Evolutionary conservation across 2,329 filamentous ascomycete genomes (phyloP).

Genomic region (Salinomyces thailandicus): DNA sequence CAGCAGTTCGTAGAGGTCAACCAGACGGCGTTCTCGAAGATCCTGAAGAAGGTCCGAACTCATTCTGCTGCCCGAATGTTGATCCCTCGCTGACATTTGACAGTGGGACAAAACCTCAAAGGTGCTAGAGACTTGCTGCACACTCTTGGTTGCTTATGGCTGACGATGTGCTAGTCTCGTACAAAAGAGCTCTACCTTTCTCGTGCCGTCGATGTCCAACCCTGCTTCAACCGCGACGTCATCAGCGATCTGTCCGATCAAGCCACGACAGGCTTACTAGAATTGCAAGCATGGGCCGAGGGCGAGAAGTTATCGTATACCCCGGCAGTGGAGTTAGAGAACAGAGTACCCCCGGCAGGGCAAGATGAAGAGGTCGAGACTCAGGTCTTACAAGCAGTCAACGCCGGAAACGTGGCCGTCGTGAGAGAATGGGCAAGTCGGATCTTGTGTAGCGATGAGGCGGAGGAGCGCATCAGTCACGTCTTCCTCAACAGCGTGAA

Average conservation of each 20-base stretch:
- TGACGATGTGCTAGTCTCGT: conserved; percentile 53
- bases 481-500: conserved; percentile 85
- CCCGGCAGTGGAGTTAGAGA: conserved; percentile 24
- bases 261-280: conserved; percentile 89
- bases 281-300: conserved; percentile 93
- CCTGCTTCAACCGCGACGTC: conserved; percentile 94
- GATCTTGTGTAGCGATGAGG: conserved; percentile 51
- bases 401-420: conserved; percentile 65
- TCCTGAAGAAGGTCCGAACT: conserved; percentile 70
- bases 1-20: conserved; percentile 98
- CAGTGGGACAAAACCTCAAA: conserved; percentile 99
- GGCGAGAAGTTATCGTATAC: conserved; percentile 76
- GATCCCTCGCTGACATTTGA: conserved; percentile 28
- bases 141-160: conserved; percentile 5
- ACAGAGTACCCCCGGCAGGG: conserved; percentile 36
- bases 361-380: conserved; percentile 87
- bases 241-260: conserved; percentile 95
- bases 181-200: conserved; percentile 97
- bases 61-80: conserved; percentile 9
- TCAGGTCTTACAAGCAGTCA: conserved; percentile 76
- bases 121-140: conserved; percentile 32
- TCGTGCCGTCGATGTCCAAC: conserved; percentile 90
- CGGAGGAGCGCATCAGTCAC: conserved; percentile 68
- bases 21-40: conserved; percentile 95
- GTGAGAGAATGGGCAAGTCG: conserved; percentile 72